Evolutionary conservation across 306 rosid genomes (phyloP), one percentile per base, ranked within the genome.

Genomic region (Cucumis cinereus): DNA sequence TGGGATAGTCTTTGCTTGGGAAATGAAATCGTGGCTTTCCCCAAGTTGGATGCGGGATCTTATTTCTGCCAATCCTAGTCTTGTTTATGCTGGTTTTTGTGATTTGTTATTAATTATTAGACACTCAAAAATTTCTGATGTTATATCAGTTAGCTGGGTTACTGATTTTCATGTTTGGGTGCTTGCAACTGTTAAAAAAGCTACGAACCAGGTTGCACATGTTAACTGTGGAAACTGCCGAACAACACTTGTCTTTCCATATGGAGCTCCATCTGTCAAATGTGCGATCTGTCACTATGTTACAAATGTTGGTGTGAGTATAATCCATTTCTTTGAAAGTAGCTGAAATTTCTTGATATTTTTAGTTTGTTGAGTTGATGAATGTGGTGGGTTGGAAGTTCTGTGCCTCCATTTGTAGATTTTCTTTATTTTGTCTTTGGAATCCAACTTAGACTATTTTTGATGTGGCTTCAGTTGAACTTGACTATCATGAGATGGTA

Each of bases 211-310:
- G 84, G 83, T 89, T 4, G 92, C 99, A 49, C 98, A 95, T 82
- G 83, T 92, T 64, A 90, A 83, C 77, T 95, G 99, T 73, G 99
- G 91, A 76, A 95, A 85, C 82, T 95, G 99, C 86, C 91, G 97
- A 75, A 95, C 97, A 57, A 88, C 86, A 10, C 96, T 95, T 79
- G 85, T 95, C 93, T 95, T 90, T 84, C 97, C 99, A 0, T 89
- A 81, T 79, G 99, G 99, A 73, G 98, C 99, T 80, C 96, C 99
- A 33, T 95, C 99, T 38, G 99, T 95, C 82, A 95, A 95, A 82
- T 95, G 99, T 79, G 99, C 98, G 66, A 79, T 95, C 74, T 95
- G 99, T 83, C 99, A 95, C 45, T 92, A 81, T 84, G 86, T 95
- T 66, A 95, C 99, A 54, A 88, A 87, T 62, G 87, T 83, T 80